Conservation (phyloP, 164 flowering plant genomes). For the Sedum album region DNA sequence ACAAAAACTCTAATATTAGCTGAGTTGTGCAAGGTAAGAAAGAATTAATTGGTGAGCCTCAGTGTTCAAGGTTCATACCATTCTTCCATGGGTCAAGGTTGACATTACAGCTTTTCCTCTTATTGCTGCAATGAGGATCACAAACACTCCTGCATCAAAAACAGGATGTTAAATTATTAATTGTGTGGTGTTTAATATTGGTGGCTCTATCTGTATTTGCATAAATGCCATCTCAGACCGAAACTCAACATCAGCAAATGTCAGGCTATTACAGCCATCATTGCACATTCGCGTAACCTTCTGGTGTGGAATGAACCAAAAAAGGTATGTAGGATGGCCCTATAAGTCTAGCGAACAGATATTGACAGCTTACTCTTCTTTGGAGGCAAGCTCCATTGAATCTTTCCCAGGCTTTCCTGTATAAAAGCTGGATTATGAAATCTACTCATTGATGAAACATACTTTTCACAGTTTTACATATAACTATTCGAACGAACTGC, state of each 20-base stretch:
- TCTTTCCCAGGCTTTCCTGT: background rate
- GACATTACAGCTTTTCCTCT: conserved; percentile 11
- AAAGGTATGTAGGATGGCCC: background rate
- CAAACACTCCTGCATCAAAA: conserved; percentile 20
- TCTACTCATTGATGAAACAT: background rate
- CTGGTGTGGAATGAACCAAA: background rate
- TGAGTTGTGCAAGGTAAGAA: background rate
- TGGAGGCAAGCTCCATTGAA: background rate
- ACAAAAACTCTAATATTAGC: background rate
- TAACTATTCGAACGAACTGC: background rate
- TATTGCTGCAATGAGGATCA: conserved; percentile 14
- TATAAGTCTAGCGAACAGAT: background rate
- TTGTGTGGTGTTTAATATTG: too few species aligned
- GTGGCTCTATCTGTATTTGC: too few species aligned
- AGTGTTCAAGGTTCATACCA: conserved; percentile 26
- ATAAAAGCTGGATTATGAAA: background rate
- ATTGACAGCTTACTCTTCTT: background rate
- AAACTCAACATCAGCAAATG: background rate
- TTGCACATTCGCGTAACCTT: background rate
- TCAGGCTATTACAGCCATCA: background rate
- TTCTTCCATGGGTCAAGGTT: conserved; percentile 18
- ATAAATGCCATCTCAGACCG: background rate
- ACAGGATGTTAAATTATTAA: background rate
- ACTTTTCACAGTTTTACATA: too few species aligned
- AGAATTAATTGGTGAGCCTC: background rate